These are phyloP conservation scores for Thalassiosira livingstoniorum DNA, from an alignment of 352 stramenopile genomes.

Conservation along the genomic window DNA sequence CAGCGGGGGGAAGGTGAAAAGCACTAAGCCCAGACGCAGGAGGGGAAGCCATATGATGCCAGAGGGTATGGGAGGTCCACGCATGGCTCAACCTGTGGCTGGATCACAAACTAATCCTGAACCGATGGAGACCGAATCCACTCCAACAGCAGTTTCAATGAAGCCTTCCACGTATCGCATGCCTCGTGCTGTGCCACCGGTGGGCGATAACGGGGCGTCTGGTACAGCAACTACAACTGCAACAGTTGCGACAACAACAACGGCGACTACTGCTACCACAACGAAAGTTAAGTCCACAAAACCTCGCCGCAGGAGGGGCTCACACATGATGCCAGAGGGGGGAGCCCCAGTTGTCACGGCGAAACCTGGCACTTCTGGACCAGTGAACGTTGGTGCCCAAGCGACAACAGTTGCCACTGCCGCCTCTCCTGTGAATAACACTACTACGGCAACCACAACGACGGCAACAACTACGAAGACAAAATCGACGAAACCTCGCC, in stretches of 20 bases:
- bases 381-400: neutral
- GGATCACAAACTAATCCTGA: neutral
- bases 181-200: too few relatives aligned
- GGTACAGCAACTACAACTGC: conserved; percentile 14
- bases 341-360: conserved; percentile 1
- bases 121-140: neutral
- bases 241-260: neutral
- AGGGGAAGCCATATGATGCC: conserved; percentile 26
- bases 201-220: neutral
- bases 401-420: conserved; percentile 1
- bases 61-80: neutral
- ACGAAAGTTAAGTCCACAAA: neutral
- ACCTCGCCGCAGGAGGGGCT: conserved; percentile 15
- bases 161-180: neutral
- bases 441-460: neutral
- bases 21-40: neutral
- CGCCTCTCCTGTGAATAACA: neutral
- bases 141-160: neutral
- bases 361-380: neutral
- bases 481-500: conserved; percentile 17
- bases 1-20: neutral
- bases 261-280: neutral
- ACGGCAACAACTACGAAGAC: neutral
- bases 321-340: conserved; percentile 10
- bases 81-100: neutral